Base-by-base conservation (phyloP, 176 grass and related monocot genomes). In the Tuctoria greenei region DNA sequence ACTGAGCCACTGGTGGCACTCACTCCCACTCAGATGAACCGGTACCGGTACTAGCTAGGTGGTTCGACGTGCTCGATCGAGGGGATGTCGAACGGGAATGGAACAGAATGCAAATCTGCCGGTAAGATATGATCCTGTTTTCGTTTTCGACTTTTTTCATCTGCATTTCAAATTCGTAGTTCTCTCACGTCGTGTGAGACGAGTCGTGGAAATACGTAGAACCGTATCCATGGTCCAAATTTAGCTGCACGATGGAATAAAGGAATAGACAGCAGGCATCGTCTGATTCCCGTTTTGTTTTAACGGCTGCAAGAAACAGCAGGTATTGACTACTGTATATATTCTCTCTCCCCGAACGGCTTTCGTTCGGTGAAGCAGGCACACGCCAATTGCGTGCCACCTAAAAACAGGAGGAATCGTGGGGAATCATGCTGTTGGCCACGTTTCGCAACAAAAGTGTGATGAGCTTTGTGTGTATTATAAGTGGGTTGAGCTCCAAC, bases 231-330 rank as follows among this genome's bases (percentile, higher is more conserved):
- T 11, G 70, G 15, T 5, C 49, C 3, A 31, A n/a, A 36, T 37
- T 28, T 50, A 44, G 68, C 39, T 34, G 59, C 75, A 66, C 60
- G 54, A 67, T 50, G 74, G 3, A 65, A 42, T 8, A 8, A 24
- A 23, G 42, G 8, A 9, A 10, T 27, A 3, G 31, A 77, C 64
- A 44, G 34, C 50, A 13, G 21, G 87, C 83, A 90, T 87, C 83
- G 87, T 87, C 90, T 37, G 66, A 67, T 87, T 85, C 87, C 68
- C 62, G 67, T 81, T 81, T 81, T 41, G 67, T 81, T 81, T 81
- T 41, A 79, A 81, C 70, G 81, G 80, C 79, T 63, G 40, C 49
- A 43, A 66, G 63, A 54, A 25, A 68, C 54, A 46, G 67, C 58
- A 57, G 7, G 41, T 6, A 10, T 66, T 52, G 77, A 54, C 66